Conservation (phyloP, 208 protist genomes). For the Balamuthia mandrillaris region DNA sequence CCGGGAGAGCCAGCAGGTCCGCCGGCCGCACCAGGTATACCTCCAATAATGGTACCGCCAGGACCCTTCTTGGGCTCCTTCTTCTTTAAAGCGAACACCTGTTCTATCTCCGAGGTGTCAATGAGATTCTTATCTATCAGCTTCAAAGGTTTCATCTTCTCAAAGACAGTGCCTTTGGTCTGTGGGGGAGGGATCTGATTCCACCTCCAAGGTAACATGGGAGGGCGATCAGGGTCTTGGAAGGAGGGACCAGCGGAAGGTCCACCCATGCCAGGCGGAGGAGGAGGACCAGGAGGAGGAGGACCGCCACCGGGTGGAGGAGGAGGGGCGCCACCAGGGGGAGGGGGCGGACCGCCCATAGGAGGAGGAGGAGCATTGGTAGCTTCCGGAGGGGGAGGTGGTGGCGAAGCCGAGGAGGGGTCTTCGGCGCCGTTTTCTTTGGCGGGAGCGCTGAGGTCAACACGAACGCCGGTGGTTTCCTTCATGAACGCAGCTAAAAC, state of each 20-base stretch:
- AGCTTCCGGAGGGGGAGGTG: no score
- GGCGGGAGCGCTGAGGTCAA: no score
- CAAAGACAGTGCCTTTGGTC: background rate
- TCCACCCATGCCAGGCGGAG: background rate
- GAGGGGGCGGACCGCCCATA: background rate
- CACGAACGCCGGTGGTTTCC: background rate
- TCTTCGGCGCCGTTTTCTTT: no score
- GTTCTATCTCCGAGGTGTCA: background rate
- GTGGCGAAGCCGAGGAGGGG: no score
- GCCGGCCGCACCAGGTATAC: no score
- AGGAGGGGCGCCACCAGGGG: background rate
- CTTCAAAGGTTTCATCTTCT: background rate
- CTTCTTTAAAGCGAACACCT: background rate
- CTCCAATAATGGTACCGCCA: no score
- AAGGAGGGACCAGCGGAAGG: background rate
- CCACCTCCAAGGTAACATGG: background rate
- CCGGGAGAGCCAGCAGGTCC: no score
- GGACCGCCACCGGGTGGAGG: background rate
- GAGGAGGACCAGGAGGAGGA: background rate
- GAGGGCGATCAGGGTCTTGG: background rate
- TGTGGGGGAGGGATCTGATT: background rate
- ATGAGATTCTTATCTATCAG: background rate
- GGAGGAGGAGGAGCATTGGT: background rate
- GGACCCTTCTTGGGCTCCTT: no score
- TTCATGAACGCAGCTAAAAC: slow-evolving; percentile 1